Evolutionary conservation across 768 basidiomycete species (phyloP), one percentile per base, ranked within the genome.

Genomic region (Tricholoma furcatifolium): DNA sequence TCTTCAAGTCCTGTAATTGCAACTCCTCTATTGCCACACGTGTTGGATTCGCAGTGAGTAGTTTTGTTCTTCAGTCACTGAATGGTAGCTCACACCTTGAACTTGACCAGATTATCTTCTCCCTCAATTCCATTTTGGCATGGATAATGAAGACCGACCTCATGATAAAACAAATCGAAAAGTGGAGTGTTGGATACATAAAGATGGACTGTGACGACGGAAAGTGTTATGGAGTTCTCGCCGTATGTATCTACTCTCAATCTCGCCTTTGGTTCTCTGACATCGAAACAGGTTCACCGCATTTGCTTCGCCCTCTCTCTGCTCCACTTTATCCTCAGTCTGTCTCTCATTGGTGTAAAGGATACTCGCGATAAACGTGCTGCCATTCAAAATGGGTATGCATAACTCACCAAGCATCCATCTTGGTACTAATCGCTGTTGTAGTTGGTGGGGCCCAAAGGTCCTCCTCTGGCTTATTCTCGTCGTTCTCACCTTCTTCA

Each of bases 391-490:
- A 99, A 99, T 69, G 97, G 96, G 91, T 94, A 67, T 59, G 77
- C 20, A 3, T 23, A 34, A 53, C 38, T 35, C 21, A 4, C n/a
- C 31, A 9, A 31, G 12, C 3, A 10, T 58, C 5, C 44, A 17
- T 10, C 30, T 39, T 9, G 12, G 38, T 21, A 58, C 12, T 44
- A 43, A 57, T 47, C 39, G 47, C 53, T 12, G 32, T 27, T 15
- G 31, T 60, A 96, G 94, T 24, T 99, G 94, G 94, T 99, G 97
- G 97, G 97, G 97, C 20, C 96, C 94, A 2, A 99, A 99, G 67
- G 85, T 91, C 46, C 78, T 97, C 8, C 74, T 90, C 8, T 99
- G 95, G 92, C 66, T 97, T 32, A 62, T 93, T 56, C 81, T 99
- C 52, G 75, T 93, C 43, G 79, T 79, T 56, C 70, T 88, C 20